Evolutionary conservation across 2,329 filamentous ascomycete genomes (phyloP), one percentile per base, ranked within the genome.

Genomic region (Pseudopithomyces maydicus): DNA sequence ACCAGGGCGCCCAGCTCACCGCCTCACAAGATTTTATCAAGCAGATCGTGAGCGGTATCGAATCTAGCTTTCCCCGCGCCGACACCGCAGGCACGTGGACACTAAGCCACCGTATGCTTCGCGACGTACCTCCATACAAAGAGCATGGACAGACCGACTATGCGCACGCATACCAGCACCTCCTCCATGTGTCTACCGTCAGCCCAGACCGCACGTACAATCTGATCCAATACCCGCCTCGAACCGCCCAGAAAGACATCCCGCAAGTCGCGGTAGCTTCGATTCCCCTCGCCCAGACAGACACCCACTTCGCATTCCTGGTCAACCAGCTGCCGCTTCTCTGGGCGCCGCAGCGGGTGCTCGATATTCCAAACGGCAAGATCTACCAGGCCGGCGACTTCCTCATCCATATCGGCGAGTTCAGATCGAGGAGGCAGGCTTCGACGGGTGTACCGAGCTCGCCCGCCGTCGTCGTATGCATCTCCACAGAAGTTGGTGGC

Each of bases 71-170:
- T 49, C 45, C 61, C 54, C 42, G 64, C 57, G 23, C 61, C 65
- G 17, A 59, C 63, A 22, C 51, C 45, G 35, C 56, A 59, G 35
- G 17, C 58, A 2, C 58, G 54, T 77, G 73, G 72, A 53, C 62
- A 3, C 68, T 77, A 36, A 64, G 58, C 33, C 71, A 75, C 55
- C 71, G 71, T 17, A 58, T 71, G 12, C 72, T 75, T 50, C 74
- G 73, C 55, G 68, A 73, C 50, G 65, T 62, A 1, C 55, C 61
- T 6, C 70, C 73, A 2, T 64, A 58, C 1, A 57, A 60, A 20
- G 55, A 59, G 36, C 57, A 67, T 17, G 56, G 58, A 48, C 62
- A 62, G 39, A 55, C 66, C 5, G 29, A 58, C 22, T 60, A 62
- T 58, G 26, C 52, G 3, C 65, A 71, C 52, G 64, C 69, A 3